A percentile compares a stretch with the other conserved stretches of the same genome.
phyloP scores from a whole-genome alignment of 148 eudicot species.

The Rhododendron simsii region DNA sequence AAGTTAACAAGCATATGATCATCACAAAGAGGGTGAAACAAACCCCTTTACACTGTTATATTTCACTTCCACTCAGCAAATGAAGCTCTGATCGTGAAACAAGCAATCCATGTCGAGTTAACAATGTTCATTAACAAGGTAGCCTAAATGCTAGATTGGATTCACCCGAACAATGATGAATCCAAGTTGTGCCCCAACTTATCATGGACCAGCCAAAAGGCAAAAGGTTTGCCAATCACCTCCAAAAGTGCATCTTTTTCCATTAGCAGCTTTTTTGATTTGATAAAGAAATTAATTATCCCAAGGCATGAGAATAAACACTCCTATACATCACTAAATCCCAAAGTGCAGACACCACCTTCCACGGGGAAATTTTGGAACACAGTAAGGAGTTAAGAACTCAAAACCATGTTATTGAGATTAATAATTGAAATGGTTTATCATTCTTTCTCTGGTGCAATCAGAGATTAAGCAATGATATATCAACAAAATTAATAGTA shows the following conservation, averaged over 20 bases:
- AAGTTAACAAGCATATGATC: not conserved
- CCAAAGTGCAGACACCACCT: conserved; percentile 5
- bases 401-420: not conserved
- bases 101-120: not conserved
- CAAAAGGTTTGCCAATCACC: not conserved
- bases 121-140: not conserved
- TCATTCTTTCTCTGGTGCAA: not conserved
- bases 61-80: not conserved
- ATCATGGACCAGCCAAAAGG: not conserved
- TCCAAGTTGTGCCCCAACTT: not conserved
- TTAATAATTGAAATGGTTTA: conserved; percentile 3
- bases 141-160: not conserved
- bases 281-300: not conserved
- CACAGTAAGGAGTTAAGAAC: not conserved
- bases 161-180: not conserved
- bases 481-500: not conserved
- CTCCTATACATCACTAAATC: not conserved
- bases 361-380: not conserved
- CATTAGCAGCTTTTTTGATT: not conserved
- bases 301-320: not conserved
- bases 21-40: not conserved
- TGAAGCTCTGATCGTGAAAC: not conserved
- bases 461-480: not conserved
- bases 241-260: not conserved
- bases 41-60: not conserved